phyloP scores from a whole-genome alignment of 2,329 filamentous ascomycete genomes.

The Thermomyces lanuginosus region DNA sequence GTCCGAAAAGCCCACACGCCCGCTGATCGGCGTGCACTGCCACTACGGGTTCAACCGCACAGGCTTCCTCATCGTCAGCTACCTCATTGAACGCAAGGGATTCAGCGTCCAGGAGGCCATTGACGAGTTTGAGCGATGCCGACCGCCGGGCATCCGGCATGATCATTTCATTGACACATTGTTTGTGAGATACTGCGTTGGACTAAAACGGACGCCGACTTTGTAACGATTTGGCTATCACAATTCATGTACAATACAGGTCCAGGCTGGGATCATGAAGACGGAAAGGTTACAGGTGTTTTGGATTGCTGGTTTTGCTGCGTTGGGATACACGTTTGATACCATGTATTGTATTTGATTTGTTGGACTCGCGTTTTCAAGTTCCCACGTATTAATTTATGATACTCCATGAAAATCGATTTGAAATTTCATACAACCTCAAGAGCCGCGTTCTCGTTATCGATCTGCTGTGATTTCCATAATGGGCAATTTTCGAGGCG shows the following conservation, averaged over 20 bases:
- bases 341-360: too few species aligned
- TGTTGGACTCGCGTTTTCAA: too few species aligned
- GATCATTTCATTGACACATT: constrained; percentile 75
- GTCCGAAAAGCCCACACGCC: constrained; percentile 18
- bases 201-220: constrained; percentile 30
- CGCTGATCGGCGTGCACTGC: constrained; percentile 68
- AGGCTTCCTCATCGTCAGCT: constrained; percentile 77
- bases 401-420: too few species aligned
- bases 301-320: too few species aligned
- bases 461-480: too few species aligned
- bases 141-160: constrained; percentile 75
- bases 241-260: background rate
- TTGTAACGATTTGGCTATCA: constrained; percentile 10
- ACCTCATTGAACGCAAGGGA: constrained; percentile 66
- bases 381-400: too few species aligned
- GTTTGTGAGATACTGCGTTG: constrained; percentile 56
- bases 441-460: too few species aligned
- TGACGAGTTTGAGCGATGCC: constrained; percentile 53
- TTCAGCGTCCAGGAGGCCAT: constrained; percentile 62
- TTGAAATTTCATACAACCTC: too few species aligned
- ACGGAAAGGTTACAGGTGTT: background rate
- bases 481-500: too few species aligned
- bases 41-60: constrained; percentile 95
- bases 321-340: too few species aligned
- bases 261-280: background rate